Evolutionary conservation across 495 filamentous ascomycete genomes (phyloP), one percentile per base, ranked within the genome.

Genomic region (Podospora australis): DNA sequence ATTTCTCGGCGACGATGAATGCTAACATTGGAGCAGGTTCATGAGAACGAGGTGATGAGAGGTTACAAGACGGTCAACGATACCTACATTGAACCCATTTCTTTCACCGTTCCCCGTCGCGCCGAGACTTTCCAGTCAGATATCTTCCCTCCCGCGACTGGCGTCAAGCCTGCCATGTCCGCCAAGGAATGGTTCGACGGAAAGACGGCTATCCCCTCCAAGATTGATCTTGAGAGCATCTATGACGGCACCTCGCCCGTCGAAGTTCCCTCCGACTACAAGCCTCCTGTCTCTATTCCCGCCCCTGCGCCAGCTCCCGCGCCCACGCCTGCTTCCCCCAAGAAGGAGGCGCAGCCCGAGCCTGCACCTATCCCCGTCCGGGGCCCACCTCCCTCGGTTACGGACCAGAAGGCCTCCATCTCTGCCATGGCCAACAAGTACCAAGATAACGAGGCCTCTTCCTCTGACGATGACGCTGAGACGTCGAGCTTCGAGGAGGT

Each of bases 61-160:
- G 90, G 86, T 36, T 98, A 85, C 78, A 97, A 97, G 78, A 96
- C 90, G 1, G 86, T 96, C 60, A 91, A 89, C 61, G 94, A 98
- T 65, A 67, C 74, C 8, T 95, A 94, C 65, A 88, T 98, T 57
- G 91, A 98, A 62, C 92, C 92, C 8, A 84, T 98, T 58, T 96
- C 94, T 0, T 98, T 98, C 69, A 91, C 95, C 46, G 92, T 96
- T 1, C 94, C 94, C 41, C 85, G 92, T 22, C 78, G 90, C 30
- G 87, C 92, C n/a, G 92, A 98, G 69, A 87, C 82, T 39, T 98
- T 97, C 79, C 92, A 98, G 70, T 87, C 87, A 40, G 92, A 98
- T 59, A 96, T 98, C 57, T 98, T 87, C 63, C 94, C 90, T 14
- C 88, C 91, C 2, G 80, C 86, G 6, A 67, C 73, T 52, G 90